phyloP scores from a whole-genome alignment of 441 rosid genomes.

The Geranium incanum region DNA sequence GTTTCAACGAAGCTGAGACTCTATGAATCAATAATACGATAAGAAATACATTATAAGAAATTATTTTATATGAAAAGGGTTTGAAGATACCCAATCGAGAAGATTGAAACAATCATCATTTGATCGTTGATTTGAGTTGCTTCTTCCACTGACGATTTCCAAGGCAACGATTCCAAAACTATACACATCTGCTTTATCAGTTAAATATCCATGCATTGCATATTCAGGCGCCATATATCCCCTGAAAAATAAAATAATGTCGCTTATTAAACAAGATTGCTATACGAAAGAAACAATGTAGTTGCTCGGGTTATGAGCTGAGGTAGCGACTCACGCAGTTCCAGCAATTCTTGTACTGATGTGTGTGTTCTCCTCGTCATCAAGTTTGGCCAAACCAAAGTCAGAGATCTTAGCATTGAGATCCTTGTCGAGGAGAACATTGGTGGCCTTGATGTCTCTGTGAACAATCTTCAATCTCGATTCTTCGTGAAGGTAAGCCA shows the following conservation, averaged over 20 bases:
- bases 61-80: neutral
- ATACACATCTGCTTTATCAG: conserved; percentile 46
- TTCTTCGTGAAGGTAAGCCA: conserved; percentile 48
- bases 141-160: conserved; percentile 40
- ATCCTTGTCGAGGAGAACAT: conserved; percentile 38
- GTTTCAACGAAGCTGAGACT: too few relatives aligned
- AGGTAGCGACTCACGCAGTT: conserved; percentile 30
- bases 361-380: conserved; percentile 3
- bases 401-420: conserved; percentile 40
- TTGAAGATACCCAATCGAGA: conserved; percentile 39
- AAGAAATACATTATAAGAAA: too few relatives aligned
- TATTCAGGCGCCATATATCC: conserved; percentile 55
- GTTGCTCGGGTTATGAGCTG: too few relatives aligned
- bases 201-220: conserved; percentile 40
- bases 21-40: too few relatives aligned
- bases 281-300: too few relatives aligned
- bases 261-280: too few relatives aligned
- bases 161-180: conserved; percentile 43
- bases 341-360: conserved; percentile 45
- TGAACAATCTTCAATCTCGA: conserved; percentile 49
- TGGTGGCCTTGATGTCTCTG: conserved; percentile 45
- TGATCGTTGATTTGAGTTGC: conserved; percentile 25
- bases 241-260: conserved; percentile 20
- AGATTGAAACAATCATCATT: conserved; percentile 28
- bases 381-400: conserved; percentile 5